Base-by-base conservation (phyloP, 192 early-diverging fungal species). In the Cetraspora pellucida region DNA sequence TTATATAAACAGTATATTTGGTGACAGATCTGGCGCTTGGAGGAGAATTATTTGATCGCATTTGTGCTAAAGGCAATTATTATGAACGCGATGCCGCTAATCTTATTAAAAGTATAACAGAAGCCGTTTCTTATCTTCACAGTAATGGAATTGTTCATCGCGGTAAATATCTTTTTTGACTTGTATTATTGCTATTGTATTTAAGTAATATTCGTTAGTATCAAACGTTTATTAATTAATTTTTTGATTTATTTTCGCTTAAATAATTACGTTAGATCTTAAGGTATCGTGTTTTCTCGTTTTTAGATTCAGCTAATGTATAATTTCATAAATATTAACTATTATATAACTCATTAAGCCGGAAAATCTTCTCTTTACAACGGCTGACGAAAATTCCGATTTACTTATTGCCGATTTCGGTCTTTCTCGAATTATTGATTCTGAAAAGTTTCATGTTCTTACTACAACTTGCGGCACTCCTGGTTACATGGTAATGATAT, bases 21-120 rank as follows among this genome's bases (percentile, higher is more conserved):
- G 88, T 95, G 16, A 93, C 89, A 10, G 94, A 94, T 76, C 81
- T 91, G 59, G 92, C 90, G 37, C 87, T 86, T 8, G 97, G 97
- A 44, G 96, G 96, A 27, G 97, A 99, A 82, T 83, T 99, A 31
- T 98, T 97, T 81, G 93, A 97, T 77, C 85, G 93, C 44, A 93
- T 99, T 67, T 89, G 81, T 77, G 86, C 81, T 61, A 87, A 88
- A 83, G 90, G 80, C 60, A 89, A 72, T 68, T 92, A 92, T 63
- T 87, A 84, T 74, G 97, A 99, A 81, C 71, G 81, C 4, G 95
- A 97, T 74, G 96, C 95, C 3, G 92, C 93, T 10, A 71, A 87
- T 47, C 89, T 97, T 55, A 87, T 98, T 45, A 82, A 85, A 31
- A 91, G 89, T 50, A 88, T 99, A 55, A 83, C 92, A 45, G 86